These are phyloP conservation scores for Vitis hybrid DNA, from an alignment of 177 flowering plant species.

Conservation along the genomic window DNA sequence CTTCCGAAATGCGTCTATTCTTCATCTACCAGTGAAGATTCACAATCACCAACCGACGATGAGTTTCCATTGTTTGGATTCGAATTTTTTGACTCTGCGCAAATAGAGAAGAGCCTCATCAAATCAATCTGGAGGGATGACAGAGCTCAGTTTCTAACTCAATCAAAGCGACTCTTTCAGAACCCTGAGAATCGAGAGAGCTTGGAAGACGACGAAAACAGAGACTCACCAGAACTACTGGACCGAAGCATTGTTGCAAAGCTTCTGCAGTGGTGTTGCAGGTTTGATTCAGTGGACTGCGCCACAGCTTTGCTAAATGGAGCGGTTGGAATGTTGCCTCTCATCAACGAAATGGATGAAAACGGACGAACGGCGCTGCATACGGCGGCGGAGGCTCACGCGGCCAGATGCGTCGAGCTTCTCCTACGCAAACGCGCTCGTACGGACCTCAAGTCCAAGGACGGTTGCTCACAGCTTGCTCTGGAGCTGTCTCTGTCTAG, in stretches of 20 bases:
- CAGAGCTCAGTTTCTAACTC: slow-evolving; percentile 12
- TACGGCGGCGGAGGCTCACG: slow-evolving; percentile 45
- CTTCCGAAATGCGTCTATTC: slow-evolving; percentile 8
- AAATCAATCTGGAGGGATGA: slow-evolving; percentile 19
- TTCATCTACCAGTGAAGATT: not conserved
- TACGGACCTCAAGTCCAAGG: slow-evolving; percentile 45
- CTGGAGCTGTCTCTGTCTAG: slow-evolving; percentile 40
- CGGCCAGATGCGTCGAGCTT: slow-evolving; percentile 44
- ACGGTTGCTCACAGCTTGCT: slow-evolving; percentile 30
- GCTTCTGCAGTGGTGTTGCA: slow-evolving; percentile 43
- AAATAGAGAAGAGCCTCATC: slow-evolving; percentile 7
- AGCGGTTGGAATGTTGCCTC: slow-evolving; percentile 36
- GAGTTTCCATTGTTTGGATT: not conserved
- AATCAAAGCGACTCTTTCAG: slow-evolving; percentile 7
- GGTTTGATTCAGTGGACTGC: slow-evolving; percentile 43
- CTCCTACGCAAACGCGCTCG: slow-evolving; percentile 44
- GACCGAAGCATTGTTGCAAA: slow-evolving; percentile 19
- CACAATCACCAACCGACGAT: not conserved
- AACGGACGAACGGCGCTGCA: slow-evolving; percentile 42
- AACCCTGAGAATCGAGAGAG: not conserved
- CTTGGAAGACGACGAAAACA: slow-evolving; percentile 5
- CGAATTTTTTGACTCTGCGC: no score
- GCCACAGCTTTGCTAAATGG: slow-evolving; percentile 46
- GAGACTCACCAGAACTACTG: slow-evolving; percentile 5
- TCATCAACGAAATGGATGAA: slow-evolving; percentile 34